Conservation (phyloP, 208 protist genomes). For the Leishmania mexicana region DNA sequence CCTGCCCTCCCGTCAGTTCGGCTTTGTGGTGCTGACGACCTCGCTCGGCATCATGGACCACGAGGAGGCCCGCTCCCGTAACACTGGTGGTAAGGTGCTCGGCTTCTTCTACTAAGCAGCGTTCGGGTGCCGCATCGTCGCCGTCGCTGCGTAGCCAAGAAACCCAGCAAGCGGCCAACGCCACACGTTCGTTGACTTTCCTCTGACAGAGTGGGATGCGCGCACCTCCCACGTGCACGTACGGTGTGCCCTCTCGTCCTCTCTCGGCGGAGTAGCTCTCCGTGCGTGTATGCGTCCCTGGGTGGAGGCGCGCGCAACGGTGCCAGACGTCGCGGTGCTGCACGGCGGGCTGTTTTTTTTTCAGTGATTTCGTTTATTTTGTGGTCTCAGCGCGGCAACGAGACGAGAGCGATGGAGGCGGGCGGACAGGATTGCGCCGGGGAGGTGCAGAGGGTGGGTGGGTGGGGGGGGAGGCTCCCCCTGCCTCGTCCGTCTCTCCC, state of each 20-base stretch:
- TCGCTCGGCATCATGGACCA: conserved; percentile 99
- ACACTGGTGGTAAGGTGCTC: conserved; percentile 99
- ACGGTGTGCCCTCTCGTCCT: background rate
- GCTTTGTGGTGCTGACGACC: conserved; percentile 99
- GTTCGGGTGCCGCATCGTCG: background rate
- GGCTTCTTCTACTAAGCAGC: conserved; percentile 99
- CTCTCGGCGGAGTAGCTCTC: background rate
- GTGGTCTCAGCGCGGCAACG: no score
- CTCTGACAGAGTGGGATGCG: background rate
- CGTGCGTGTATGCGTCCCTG: background rate
- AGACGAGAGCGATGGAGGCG: no score
- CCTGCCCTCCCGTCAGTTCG: conserved; percentile 99
- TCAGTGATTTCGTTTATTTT: background rate
- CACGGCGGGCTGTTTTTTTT: background rate
- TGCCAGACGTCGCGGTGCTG: background rate
- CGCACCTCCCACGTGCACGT: background rate
- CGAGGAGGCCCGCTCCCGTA: conserved; percentile 98
- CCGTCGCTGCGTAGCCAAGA: background rate
- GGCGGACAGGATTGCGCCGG: no score
- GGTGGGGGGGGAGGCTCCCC: no score
- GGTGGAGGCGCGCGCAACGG: background rate
- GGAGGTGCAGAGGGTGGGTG: no score
- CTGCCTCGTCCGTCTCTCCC: background rate
- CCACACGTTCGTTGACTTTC: background rate
- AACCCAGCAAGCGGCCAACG: background rate